phyloP scores from a whole-genome alignment of 2,329 filamentous ascomycete species.

The Aspergillus neotritici region DNA sequence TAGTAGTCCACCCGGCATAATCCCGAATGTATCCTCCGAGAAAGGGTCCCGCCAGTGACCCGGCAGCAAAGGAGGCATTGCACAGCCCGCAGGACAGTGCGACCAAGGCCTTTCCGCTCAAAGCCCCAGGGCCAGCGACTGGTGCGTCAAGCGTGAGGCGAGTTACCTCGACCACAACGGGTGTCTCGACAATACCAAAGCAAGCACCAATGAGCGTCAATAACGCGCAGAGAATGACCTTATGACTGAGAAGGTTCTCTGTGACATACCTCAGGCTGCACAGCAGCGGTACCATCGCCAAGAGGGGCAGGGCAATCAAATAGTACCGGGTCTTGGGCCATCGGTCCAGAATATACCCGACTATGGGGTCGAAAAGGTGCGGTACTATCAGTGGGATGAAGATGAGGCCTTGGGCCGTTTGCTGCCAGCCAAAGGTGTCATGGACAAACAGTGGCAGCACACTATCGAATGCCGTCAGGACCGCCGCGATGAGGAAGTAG shows the following conservation, averaged over 20 bases:
- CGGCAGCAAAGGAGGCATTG: no score
- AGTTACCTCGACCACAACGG: conserved; percentile 65
- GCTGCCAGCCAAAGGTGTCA: conserved; percentile 47
- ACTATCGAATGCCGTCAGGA: conserved; percentile 52
- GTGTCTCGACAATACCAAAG: conserved; percentile 55
- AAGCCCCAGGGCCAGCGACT: no score
- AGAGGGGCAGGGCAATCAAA: conserved; percentile 52
- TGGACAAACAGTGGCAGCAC: conserved; percentile 50
- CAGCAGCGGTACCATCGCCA: conserved; percentile 54
- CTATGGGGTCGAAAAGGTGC: conserved; percentile 26
- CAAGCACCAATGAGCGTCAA: conserved; percentile 55
- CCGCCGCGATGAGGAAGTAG: conserved; percentile 45
- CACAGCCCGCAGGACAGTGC: no score
- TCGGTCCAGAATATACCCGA: conserved; percentile 26
- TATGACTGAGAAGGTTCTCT: conserved; percentile 53
- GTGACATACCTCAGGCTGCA: conserved; percentile 61
- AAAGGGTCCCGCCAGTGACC: no score
- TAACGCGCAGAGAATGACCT: conserved; percentile 60
- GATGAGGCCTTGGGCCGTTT: conserved; percentile 50
- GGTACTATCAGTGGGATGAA: conserved; percentile 45
- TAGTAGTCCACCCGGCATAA: no score
- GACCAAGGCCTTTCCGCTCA: no score
- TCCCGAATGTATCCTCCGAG: no score
- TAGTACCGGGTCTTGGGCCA: conserved; percentile 46
- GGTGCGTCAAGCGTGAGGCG: conserved; percentile 30